phyloP scores from a whole-genome alignment of 2,329 filamentous ascomycete species.

The Cryoendolithus antarcticus region DNA sequence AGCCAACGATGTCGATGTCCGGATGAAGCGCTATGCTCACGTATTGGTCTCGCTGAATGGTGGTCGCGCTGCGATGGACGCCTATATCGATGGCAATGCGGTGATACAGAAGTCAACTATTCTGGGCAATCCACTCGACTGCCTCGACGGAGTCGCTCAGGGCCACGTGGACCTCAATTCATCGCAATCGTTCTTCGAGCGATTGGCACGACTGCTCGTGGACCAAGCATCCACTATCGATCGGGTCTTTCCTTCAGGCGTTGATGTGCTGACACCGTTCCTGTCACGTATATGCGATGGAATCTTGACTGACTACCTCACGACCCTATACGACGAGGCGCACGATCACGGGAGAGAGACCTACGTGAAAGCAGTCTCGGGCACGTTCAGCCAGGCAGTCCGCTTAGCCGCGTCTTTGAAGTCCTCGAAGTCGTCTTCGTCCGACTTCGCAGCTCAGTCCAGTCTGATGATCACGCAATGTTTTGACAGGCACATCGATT shows the following conservation, averaged over 20 bases:
- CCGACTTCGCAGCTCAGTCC: constrained; percentile 51
- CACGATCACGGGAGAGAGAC: constrained; percentile 61
- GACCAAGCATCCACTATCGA: constrained; percentile 72
- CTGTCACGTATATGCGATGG: constrained; percentile 75
- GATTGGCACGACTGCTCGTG: constrained; percentile 61
- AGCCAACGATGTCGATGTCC: constrained; percentile 72
- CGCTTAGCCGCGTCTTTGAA: constrained; percentile 62
- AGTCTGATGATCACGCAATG: constrained; percentile 57
- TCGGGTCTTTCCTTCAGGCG: constrained; percentile 62
- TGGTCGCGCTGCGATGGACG: constrained; percentile 62
- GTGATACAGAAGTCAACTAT: constrained; percentile 63
- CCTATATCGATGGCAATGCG: constrained; percentile 76
- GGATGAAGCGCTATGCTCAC: constrained; percentile 80
- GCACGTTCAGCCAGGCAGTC: constrained; percentile 74
- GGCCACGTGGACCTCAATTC: constrained; percentile 67
- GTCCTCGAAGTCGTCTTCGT: constrained; percentile 50
- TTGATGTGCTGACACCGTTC: constrained; percentile 63
- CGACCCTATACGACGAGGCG: constrained; percentile 73
- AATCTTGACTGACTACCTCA: constrained; percentile 72
- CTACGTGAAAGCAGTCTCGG: constrained; percentile 77
- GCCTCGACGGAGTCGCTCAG: constrained; percentile 54
- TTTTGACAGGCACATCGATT: constrained; percentile 86
- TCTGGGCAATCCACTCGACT: constrained; percentile 66
- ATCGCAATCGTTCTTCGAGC: constrained; percentile 68
- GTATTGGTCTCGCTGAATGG: constrained; percentile 75